Evolutionary conservation across 768 basidiomycete genomes (phyloP), one percentile per base, ranked within the genome.

Genomic region (Psilocybe azurescens): DNA sequence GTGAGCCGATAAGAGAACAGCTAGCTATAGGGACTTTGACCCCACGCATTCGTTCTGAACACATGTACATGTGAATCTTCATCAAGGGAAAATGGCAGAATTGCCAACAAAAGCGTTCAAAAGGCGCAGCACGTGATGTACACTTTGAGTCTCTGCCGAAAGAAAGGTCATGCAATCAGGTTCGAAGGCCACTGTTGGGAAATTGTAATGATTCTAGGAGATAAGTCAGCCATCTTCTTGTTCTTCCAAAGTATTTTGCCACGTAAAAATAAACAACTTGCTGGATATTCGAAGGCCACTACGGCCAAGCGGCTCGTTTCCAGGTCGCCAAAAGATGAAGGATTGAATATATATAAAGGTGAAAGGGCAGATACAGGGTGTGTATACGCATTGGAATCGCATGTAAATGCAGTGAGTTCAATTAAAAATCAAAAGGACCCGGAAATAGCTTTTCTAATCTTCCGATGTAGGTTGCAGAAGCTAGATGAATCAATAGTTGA

Each of bases 11-110:
- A 60, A 60, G 59, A 53, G 30, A 49, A 30, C 11, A 24, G 5
- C 24, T 24, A 29, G 24, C 36, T 47, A 53, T 49, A 46, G 59
- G 16, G 41, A 14, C 1, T n/a, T 18, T 11, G n/a, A 30, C 36
- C 59, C 59, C 59, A 60, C 59, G 59, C 59, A 28, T 46, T 9
- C 29, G 38, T 53, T 29, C 50, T 32, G 52, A 29, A 24, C 59
- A 53, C 59, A 60, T 60, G 59, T 32, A 24, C 59, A 53, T 60
- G 59, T 46, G 52, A 53, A 53, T 47, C 28, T 58, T 49, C 16
- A 16, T 50, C 47, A 47, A n/a, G 16, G 49, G 50, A 50, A 24
- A 50, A 50, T 28, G 28, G 29, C 28, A 32, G 14, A 41, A 55
- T 41, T 55, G 9, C 8, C 13, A 13, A 46, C 20, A 56, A 56